These are phyloP conservation scores for Phaeotremella skinneri DNA, from an alignment of 768 basidiomycete genomes.

Conservation along the genomic window DNA sequence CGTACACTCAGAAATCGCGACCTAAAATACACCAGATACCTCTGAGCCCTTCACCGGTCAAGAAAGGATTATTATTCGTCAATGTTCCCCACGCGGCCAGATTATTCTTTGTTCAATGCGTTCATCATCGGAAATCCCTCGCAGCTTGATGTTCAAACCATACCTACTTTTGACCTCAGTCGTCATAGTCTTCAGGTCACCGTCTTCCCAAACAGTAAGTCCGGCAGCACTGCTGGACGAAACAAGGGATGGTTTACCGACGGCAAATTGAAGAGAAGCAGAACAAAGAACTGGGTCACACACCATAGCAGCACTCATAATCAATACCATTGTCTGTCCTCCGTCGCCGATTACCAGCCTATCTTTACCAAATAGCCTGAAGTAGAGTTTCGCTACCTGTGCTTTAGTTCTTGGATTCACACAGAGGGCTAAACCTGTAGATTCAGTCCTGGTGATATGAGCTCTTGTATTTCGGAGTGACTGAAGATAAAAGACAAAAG, in stretches of 20 bases:
- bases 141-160: slow-evolving; percentile 2
- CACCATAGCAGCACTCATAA: slow-evolving; percentile 13
- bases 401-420: not conserved
- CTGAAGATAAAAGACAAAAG: no score
- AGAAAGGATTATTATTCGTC: no score
- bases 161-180: no score
- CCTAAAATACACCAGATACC: no score
- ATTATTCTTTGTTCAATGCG: not conserved
- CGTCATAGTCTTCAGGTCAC: no score
- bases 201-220: slow-evolving; percentile 1
- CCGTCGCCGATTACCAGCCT: slow-evolving; percentile 7
- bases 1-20: no score
- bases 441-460: slow-evolving; percentile 13
- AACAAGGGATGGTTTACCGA: no score
- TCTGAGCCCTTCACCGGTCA: no score
- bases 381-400: slow-evolving; percentile 9
- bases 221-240: no score
- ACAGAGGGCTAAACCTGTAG: slow-evolving; percentile 5
- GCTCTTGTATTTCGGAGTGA: slow-evolving; percentile 40
- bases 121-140: not conserved
- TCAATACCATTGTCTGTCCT: not conserved
- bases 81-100: not conserved
- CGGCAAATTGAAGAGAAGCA: no score
- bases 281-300: no score
- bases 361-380: slow-evolving; percentile 3